phyloP scores from a whole-genome alignment of 192 early-diverging fungal species.

The Backusella mclennaniae region DNA sequence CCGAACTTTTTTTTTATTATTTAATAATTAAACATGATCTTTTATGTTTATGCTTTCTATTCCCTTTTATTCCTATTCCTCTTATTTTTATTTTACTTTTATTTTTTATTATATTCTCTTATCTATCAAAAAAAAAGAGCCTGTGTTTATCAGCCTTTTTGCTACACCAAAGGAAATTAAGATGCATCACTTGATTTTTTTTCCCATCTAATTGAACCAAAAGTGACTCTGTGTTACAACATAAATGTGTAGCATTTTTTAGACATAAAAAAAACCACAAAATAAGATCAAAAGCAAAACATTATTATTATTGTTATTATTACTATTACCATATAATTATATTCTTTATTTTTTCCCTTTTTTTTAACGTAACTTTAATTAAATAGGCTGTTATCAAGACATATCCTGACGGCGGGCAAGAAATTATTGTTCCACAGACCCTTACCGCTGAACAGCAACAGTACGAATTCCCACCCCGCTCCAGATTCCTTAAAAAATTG shows the following conservation, averaged over 20 bases:
- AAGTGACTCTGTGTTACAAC: conserved; percentile 1
- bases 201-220: conserved; percentile 2
- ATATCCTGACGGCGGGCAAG: conserved; percentile 27
- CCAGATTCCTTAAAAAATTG: conserved; percentile 21
- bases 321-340: neutral
- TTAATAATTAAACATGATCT: neutral
- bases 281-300: neutral
- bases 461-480: conserved; percentile 34
- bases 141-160: neutral
- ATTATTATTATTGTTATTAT: neutral
- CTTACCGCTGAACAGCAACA: conserved; percentile 29
- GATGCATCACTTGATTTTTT: conserved; percentile 8
- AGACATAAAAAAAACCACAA: neutral
- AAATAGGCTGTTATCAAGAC: conserved; percentile 26
- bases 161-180: conserved; percentile 6
- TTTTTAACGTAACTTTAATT: neutral
- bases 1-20: conserved; percentile 7
- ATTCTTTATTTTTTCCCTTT: neutral
- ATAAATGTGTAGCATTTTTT: neutral
- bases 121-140: neutral
- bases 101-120: neutral
- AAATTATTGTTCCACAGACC: conserved; percentile 29
- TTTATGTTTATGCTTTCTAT: neutral
- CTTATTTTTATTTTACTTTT: conserved; percentile 1
- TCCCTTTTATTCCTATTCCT: neutral